phyloP scores from a whole-genome alignment of 2,329 filamentous ascomycete genomes.

The Neofusicoccum sp. region DNA sequence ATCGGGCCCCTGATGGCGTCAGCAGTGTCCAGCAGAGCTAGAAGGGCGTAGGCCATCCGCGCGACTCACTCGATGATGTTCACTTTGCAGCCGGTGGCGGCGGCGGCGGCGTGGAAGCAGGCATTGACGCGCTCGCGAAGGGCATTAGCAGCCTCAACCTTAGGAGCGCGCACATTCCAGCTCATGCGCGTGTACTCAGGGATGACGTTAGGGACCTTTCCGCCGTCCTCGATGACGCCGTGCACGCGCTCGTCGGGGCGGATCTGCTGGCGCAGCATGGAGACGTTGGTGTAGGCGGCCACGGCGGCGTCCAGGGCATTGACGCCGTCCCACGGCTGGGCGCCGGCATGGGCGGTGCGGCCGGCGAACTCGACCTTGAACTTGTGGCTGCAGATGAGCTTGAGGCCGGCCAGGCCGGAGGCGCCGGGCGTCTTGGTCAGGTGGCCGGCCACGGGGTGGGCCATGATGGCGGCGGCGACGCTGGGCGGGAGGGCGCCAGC shows the following conservation, averaged over 20 bases:
- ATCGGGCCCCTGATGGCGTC: constrained; percentile 31
- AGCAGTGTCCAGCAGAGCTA: neutral
- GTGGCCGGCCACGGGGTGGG: constrained; percentile 29
- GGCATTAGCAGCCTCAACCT: constrained; percentile 28
- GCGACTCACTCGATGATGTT: constrained; percentile 36
- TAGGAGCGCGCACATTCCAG: constrained; percentile 41
- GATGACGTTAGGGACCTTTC: constrained; percentile 41
- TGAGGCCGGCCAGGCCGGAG: constrained; percentile 24
- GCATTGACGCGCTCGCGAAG: constrained; percentile 34
- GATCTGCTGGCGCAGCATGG: constrained; percentile 36
- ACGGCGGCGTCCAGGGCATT: constrained; percentile 43
- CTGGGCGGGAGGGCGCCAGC: constrained; percentile 40
- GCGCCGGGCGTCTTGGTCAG: constrained; percentile 21
- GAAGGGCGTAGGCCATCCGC: neutral
- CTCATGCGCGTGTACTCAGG: constrained; percentile 41
- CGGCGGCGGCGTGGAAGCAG: constrained; percentile 30
- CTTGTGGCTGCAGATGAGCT: constrained; percentile 20
- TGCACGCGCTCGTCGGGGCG: constrained; percentile 39
- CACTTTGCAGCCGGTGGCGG: constrained; percentile 26
- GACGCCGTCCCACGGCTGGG: constrained; percentile 39
- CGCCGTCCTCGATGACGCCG: constrained; percentile 39
- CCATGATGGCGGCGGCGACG: constrained; percentile 26
- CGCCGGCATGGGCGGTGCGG: constrained; percentile 39
- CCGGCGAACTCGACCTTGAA: constrained; percentile 26
- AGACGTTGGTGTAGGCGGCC: constrained; percentile 35